A percentile compares a stretch with the other conserved stretches of the same genome.
Evolutionary conservation across 1,139 yeast species (phyloP).

Genomic region (Suhomyces chickasaworum): DNA sequence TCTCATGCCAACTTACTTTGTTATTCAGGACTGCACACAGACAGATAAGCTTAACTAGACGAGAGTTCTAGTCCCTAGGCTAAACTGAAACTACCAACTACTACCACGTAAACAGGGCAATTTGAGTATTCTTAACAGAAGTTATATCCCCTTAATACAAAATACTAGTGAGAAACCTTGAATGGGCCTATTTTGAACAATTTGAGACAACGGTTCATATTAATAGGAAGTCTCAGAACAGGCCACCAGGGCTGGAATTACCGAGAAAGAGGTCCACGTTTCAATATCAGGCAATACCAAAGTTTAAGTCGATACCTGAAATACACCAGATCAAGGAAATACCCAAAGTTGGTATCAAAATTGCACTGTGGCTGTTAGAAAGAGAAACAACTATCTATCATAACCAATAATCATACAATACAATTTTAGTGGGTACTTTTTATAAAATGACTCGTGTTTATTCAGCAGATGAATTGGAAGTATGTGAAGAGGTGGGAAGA

Average conservation of each 20-base stretch:
- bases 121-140: not conserved
- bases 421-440: no score
- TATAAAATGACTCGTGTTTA: slow-evolving; percentile 21
- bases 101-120: not conserved
- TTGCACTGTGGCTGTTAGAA: no score
- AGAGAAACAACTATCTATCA: no score
- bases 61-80: not conserved
- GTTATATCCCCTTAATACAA: no score
- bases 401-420: no score
- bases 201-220: not conserved
- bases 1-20: not conserved
- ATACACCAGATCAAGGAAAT: not conserved
- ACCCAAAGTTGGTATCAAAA: not conserved
- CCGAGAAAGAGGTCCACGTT: not conserved
- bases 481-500: slow-evolving; percentile 77
- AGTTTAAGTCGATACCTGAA: not conserved
- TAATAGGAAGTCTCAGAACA: not conserved
- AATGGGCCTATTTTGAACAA: not conserved
- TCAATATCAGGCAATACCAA: not conserved
- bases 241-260: not conserved
- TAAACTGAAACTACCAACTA: not conserved
- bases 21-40: not conserved
- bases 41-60: not conserved
- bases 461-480: slow-evolving; percentile 47
- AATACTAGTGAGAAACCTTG: not conserved